Evolutionary conservation across 441 rosid genomes (phyloP), one percentile per base, ranked within the genome.

Genomic region (Eugenia klotzschiana): DNA sequence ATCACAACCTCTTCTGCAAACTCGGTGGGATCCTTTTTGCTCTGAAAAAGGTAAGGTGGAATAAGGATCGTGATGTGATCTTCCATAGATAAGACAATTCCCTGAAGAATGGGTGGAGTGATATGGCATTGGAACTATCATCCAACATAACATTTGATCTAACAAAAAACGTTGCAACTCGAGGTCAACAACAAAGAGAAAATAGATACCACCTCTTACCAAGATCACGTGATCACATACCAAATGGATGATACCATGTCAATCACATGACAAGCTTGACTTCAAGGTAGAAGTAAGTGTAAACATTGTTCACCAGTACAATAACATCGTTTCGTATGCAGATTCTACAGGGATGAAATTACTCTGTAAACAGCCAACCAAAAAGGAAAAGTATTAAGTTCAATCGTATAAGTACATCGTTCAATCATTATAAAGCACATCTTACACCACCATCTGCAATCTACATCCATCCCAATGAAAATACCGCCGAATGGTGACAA

Each of bases 1-100:
- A 84, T 86, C 81, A 52, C 84, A 41, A 92, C 83, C 88, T 93
- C 94, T 83, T 90, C 88, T 0, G 97, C 98, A 84, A 92, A 95
- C 86, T 92, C 93, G 86, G 73, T 79, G 7, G 95, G 97, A 55
- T 82, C 88, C 91, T 89, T 91, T 86, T 81, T 86, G 87, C 98
- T 90, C 96, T 95, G 94, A 80, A 82, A 60, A 79, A 84, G 23
- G 54, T 23, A 55, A n/a, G 54, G 25, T 79, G 46, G 8, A 43
- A 55, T 25, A 15, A 79, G 2, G 0, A 80, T 4, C 15, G 60
- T 79, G 23, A 33, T 0, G 14, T 11, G 14, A 55, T 55, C 58
- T 55, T 55, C 58, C 12, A 2, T 64, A 18, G 25, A 64, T 33
- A 33, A 64, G 46, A 22, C 4, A 0, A 18, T 64, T 18, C 43